A percentile compares a stretch with the other conserved stretches of the same genome.
Evolutionary conservation across 768 basidiomycete genomes (phyloP).

Genomic region (Hygrophoropsis aurantiaca): DNA sequence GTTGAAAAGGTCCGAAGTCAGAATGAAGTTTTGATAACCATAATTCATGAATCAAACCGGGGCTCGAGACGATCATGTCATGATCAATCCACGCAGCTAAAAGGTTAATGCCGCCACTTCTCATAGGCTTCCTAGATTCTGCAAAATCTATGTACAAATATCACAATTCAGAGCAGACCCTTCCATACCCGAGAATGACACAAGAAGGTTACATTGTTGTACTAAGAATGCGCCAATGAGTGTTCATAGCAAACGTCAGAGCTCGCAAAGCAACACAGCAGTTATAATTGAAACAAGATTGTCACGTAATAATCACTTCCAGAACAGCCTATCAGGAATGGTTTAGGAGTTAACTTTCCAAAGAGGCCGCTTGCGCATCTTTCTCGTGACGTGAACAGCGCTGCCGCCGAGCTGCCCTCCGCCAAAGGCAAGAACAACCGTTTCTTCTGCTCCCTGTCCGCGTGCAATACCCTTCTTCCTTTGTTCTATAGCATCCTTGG

Average conservation of each 20-base stretch:
- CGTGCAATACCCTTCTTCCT: conserved; percentile 78
- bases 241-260: not conserved
- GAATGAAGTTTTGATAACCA: conserved; percentile 3
- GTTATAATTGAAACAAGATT: conserved; percentile 13
- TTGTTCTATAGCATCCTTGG: conserved; percentile 83
- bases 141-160: too few relatives aligned
- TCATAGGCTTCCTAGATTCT: conserved; percentile 10
- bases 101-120: conserved; percentile 29
- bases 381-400: conserved; percentile 85
- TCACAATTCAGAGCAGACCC: too few relatives aligned
- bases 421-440: conserved; percentile 90
- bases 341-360: conserved; percentile 79
- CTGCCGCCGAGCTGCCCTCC: conserved; percentile 66
- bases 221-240: too few relatives aligned
- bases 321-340: conserved; percentile 20
- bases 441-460: conserved; percentile 76
- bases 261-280: conserved; percentile 11
- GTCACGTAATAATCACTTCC: conserved; percentile 28
- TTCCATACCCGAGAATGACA: too few relatives aligned
- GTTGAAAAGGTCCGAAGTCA: conserved; percentile 14
- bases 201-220: too few relatives aligned
- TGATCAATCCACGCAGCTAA: conserved; percentile 16
- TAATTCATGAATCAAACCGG: conserved; percentile 10
- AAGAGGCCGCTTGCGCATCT: conserved; percentile 80
- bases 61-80: conserved; percentile 18